A percentile compares a stretch with the other conserved stretches of the same genome.
Conservation (phyloP, 1,284 basidiomycete genomes). For the Hypsizygus ulmarius region DNA sequence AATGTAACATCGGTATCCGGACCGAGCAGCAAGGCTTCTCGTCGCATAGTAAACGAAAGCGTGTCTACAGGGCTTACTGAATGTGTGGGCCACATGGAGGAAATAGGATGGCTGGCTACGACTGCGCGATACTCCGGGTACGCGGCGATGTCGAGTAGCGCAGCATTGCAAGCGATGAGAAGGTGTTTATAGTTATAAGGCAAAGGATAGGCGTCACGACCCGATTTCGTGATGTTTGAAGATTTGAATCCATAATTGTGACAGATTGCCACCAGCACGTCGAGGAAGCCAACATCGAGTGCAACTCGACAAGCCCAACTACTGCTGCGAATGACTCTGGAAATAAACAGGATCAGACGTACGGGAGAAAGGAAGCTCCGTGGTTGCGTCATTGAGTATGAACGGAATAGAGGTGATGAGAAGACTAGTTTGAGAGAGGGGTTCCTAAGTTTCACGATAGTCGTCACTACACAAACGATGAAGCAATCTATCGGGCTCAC, state of each 20-base stretch:
- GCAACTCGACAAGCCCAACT: slow-evolving; percentile 10
- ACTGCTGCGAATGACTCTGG: slow-evolving; percentile 16
- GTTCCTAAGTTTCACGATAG: slow-evolving; percentile 10
- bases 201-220: neutral
- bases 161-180: slow-evolving; percentile 18
- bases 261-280: slow-evolving; percentile 15
- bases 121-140: slow-evolving; percentile 15
- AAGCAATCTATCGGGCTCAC: slow-evolving; percentile 1
- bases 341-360: slow-evolving; percentile 18
- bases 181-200: slow-evolving; percentile 2
- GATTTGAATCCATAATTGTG: slow-evolving; percentile 8
- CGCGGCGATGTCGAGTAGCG: slow-evolving; percentile 15
- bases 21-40: slow-evolving; percentile 10
- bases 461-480: neutral
- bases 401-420: slow-evolving; percentile 13
- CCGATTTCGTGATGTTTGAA: neutral
- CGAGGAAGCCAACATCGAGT: slow-evolving; percentile 19
- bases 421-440: slow-evolving; percentile 16
- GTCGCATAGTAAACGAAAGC: slow-evolving; percentile 6
- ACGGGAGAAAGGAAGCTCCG: slow-evolving; percentile 8
- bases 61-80: neutral
- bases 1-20: slow-evolving; percentile 11
- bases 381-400: slow-evolving; percentile 2
- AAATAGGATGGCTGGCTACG: slow-evolving; percentile 16
- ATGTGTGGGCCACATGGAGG: slow-evolving; percentile 12